These are phyloP conservation scores for Suillus fuscotomentosus DNA, from an alignment of 768 basidiomycete genomes.

Conservation along the genomic window DNA sequence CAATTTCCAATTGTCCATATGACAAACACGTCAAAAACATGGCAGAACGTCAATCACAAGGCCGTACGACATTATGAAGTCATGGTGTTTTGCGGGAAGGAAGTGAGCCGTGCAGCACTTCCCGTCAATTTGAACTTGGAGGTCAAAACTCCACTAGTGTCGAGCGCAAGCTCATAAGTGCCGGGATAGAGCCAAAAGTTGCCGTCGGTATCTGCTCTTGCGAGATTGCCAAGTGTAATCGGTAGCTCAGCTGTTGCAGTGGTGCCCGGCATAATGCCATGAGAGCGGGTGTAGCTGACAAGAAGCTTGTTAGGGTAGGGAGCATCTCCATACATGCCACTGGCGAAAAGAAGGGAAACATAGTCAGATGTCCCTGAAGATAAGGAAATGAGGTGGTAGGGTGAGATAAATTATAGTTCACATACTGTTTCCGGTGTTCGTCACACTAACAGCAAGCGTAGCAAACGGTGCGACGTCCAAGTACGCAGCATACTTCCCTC, in stretches of 20 bases:
- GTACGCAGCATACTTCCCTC: constrained; percentile 20
- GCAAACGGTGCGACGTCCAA: constrained; percentile 46
- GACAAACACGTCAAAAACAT: not conserved
- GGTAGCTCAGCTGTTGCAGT: constrained; percentile 34
- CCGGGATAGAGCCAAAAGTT: constrained; percentile 46
- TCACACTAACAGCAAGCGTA: constrained; percentile 47
- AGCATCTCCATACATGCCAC: constrained; percentile 44
- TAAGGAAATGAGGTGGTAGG: not conserved
- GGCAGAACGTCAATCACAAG: not conserved
- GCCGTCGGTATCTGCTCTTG: constrained; percentile 46
- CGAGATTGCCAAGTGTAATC: constrained; percentile 48
- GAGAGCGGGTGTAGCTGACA: constrained; percentile 46
- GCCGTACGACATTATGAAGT: not conserved
- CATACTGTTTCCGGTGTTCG: constrained; percentile 41
- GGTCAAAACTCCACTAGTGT: constrained; percentile 39
- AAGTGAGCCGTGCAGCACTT: constrained; percentile 35
- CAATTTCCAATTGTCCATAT: not conserved
- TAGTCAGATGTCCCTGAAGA: constrained; percentile 47
- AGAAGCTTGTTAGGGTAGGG: constrained; percentile 54
- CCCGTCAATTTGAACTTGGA: constrained; percentile 45
- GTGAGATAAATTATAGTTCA: not conserved
- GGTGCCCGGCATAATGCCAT: constrained; percentile 27
- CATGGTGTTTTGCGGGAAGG: constrained; percentile 36
- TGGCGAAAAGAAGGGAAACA: constrained; percentile 52
- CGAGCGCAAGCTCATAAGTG: constrained; percentile 39